Evolutionary conservation across 106 monocot species (phyloP).

Genomic region (Allium sativum): DNA sequence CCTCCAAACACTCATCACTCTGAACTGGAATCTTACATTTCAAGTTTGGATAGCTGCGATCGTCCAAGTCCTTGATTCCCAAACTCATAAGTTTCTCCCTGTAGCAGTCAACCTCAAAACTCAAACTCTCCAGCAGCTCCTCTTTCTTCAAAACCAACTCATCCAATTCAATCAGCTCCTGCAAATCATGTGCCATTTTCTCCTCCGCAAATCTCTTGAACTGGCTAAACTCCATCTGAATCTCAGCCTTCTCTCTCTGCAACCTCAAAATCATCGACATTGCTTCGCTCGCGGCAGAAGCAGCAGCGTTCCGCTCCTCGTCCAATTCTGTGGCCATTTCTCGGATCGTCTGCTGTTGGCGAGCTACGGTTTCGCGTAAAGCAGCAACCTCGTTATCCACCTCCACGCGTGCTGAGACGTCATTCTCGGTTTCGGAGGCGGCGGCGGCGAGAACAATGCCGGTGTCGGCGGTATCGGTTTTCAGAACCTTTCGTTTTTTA

Average conservation of each 20-base stretch:
- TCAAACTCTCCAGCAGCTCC: not conserved
- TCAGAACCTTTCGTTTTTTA: no score
- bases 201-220: slow-evolving; percentile 31
- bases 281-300: slow-evolving; percentile 24
- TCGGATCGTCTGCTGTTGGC: slow-evolving; percentile 22
- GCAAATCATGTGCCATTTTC: slow-evolving; percentile 9
- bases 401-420: slow-evolving; percentile 9
- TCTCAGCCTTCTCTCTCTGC: slow-evolving; percentile 26
- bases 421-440: not conserved
- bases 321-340: slow-evolving; percentile 22
- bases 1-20: not conserved
- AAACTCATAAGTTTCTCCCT: slow-evolving; percentile 3
- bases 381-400: slow-evolving; percentile 17
- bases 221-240: slow-evolving; percentile 30
- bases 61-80: not conserved
- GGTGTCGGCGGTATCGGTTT: no score
- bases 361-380: slow-evolving; percentile 14
- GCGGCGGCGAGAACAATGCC: not conserved
- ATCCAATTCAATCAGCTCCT: slow-evolving; percentile 8
- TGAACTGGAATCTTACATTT: slow-evolving; percentile 5
- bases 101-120: slow-evolving; percentile 1
- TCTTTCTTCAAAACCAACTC: slow-evolving; percentile 8
- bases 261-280: slow-evolving; percentile 40
- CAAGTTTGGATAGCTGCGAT: slow-evolving; percentile 2
- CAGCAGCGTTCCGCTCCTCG: slow-evolving; percentile 30